A percentile compares a stretch with the other conserved stretches of the same genome.
phyloP scores from a whole-genome alignment of 768 basidiomycete species.

The Kwoniella europaea region DNA sequence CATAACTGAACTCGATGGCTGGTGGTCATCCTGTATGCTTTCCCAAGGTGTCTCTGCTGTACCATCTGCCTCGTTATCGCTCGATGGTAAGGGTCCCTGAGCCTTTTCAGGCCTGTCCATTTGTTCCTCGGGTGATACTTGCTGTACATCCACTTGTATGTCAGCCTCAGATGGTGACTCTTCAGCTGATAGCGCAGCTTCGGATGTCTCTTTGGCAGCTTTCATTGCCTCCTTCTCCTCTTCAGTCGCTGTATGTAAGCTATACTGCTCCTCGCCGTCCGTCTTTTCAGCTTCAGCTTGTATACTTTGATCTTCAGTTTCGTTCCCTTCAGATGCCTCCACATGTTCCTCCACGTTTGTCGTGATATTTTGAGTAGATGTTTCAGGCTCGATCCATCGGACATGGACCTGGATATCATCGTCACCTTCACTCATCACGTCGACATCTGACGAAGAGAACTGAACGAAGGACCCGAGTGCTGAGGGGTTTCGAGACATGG shows the following conservation, averaged over 20 bases:
- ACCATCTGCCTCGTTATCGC: neutral
- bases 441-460: neutral
- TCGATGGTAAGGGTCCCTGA: no score
- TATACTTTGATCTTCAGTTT: neutral
- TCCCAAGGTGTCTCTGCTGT: neutral
- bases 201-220: neutral
- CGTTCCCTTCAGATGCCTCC: neutral
- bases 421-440: constrained; percentile 10
- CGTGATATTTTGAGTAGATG: neutral
- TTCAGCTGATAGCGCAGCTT: neutral
- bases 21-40: neutral
- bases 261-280: neutral
- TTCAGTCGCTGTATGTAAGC: neutral
- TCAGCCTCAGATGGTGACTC: neutral
- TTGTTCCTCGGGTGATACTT: neutral
- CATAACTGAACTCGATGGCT: neutral
- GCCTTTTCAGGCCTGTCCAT: neutral
- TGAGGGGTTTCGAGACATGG: constrained; percentile 9
- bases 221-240: neutral
- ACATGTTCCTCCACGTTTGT: neutral
- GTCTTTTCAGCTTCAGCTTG: neutral
- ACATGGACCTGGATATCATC: constrained; percentile 15
- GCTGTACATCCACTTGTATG: constrained; percentile 2
- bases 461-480: neutral
- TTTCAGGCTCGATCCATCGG: neutral